Evolutionary conservation across 202 grass and related monocot genomes (phyloP).

Genomic region (Setaria italica): DNA sequence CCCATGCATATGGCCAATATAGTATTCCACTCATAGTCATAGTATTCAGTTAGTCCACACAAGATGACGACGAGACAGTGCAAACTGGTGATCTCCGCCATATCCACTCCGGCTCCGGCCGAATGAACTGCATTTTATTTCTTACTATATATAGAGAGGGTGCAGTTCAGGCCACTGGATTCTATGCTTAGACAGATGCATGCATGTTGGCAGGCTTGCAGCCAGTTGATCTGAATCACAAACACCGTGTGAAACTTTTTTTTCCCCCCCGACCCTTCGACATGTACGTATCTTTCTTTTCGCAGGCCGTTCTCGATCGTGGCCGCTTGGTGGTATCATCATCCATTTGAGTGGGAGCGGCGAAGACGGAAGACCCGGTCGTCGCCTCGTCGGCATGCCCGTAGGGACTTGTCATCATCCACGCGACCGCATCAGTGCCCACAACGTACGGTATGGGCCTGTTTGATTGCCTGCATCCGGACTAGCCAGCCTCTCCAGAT

Average conservation of each 20-base stretch:
- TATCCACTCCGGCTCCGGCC: background rate
- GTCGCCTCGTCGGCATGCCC: background rate
- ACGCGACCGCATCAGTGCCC: background rate
- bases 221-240: background rate
- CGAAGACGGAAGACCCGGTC: background rate
- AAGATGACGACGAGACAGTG: background rate
- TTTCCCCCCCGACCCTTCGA: background rate
- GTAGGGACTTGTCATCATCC: constrained; percentile 1
- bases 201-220: background rate
- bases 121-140: background rate
- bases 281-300: background rate
- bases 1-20: background rate
- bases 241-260: background rate
- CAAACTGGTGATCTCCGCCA: background rate
- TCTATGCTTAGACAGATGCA: background rate
- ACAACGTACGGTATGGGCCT: background rate
- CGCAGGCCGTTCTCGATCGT: background rate
- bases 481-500: too few species aligned
- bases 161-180: too few species aligned
- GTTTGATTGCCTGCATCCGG: too few species aligned
- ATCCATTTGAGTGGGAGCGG: background rate
- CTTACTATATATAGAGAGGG: too few species aligned
- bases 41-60: background rate
- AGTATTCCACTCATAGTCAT: background rate
- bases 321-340: background rate